A percentile compares a stretch with the other conserved stretches of the same genome.
These are phyloP conservation scores for Penicillium atrosanguineum DNA, from an alignment of 495 filamentous ascomycete species.

Conservation along the genomic window DNA sequence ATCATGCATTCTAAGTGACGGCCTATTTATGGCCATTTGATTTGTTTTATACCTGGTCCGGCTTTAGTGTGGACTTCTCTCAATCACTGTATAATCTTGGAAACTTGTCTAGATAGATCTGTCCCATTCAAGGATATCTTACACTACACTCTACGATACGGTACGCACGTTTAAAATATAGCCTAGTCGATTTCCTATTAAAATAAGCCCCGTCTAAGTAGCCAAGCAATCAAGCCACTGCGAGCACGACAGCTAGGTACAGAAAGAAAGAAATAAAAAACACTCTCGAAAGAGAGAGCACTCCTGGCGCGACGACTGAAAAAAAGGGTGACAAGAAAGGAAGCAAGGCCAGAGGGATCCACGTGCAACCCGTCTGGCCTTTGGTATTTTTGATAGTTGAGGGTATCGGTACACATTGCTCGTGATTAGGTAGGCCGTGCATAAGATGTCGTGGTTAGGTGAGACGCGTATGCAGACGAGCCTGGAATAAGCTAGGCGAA, in stretches of 20 bases:
- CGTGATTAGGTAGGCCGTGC: constrained; percentile 19
- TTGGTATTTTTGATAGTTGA: constrained; percentile 5
- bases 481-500: neutral
- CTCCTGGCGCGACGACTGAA: constrained; percentile 10
- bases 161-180: neutral
- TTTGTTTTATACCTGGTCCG: too few relatives aligned
- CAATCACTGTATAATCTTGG: too few relatives aligned
- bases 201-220: neutral
- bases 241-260: neutral
- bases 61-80: too few relatives aligned
- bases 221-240: neutral
- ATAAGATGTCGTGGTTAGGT: constrained; percentile 22
- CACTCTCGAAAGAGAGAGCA: neutral
- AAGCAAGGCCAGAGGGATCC: constrained; percentile 17
- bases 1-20: too few relatives aligned
- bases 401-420: constrained; percentile 31
- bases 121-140: neutral
- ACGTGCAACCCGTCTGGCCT: constrained; percentile 6
- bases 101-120: neutral
- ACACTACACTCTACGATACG: neutral
- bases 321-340: constrained; percentile 16
- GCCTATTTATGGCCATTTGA: too few relatives aligned
- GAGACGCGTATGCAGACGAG: neutral
- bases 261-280: constrained; percentile 6
- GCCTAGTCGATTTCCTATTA: neutral